These are phyloP conservation scores for Botrytis fragariae DNA, from an alignment of 2,329 filamentous ascomycete genomes.

Conservation along the genomic window DNA sequence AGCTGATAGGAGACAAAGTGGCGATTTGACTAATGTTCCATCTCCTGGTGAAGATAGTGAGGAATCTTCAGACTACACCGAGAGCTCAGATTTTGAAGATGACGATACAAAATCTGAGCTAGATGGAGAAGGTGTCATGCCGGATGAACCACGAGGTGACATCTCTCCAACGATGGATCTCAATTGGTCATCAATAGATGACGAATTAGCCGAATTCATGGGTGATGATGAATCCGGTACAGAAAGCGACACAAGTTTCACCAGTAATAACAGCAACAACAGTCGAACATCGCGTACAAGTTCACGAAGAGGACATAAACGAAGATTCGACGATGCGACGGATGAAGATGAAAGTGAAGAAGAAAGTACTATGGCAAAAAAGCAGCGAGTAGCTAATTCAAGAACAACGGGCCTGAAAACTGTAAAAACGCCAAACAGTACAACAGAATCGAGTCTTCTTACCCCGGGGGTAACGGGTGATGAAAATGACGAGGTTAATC, in stretches of 20 bases:
- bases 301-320: conserved; percentile 33
- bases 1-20: conserved; percentile 49
- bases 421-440: conserved; percentile 44
- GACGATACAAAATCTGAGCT: conserved; percentile 40
- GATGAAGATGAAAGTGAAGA: conserved; percentile 51
- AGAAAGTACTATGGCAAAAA: conserved; percentile 49
- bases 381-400: conserved; percentile 48
- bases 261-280: conserved; percentile 26
- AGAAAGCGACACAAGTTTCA: conserved; percentile 36
- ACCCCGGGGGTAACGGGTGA: conserved; percentile 45
- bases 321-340: conserved; percentile 37
- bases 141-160: conserved; percentile 49
- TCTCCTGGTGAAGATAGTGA: conserved; percentile 43
- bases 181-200: conserved; percentile 63
- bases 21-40: conserved; percentile 47
- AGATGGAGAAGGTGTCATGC: conserved; percentile 50
- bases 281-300: conserved; percentile 30
- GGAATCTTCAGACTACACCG: conserved; percentile 36
- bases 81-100: conserved; percentile 40
- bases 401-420: conserved; percentile 49
- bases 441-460: conserved; percentile 42
- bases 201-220: conserved; percentile 75
- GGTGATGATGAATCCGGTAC: conserved; percentile 53
- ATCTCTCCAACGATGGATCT: conserved; percentile 56
- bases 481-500: conserved; percentile 37